Evolutionary conservation across 2,329 filamentous ascomycete species (phyloP), one percentile per base, ranked within the genome.

Genomic region (Apiospora sp.): DNA sequence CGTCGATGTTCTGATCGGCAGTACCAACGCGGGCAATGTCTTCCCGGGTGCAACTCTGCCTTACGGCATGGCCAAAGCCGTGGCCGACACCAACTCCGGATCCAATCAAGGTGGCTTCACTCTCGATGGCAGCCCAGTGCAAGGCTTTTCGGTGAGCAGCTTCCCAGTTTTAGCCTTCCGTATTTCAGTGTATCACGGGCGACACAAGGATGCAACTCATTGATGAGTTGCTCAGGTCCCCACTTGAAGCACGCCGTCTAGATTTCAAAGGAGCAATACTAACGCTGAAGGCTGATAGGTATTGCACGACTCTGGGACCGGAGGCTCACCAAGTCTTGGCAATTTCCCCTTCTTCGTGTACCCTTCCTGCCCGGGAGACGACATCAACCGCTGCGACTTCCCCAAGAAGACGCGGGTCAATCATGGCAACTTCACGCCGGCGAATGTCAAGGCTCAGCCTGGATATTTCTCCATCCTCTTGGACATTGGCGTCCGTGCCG

Each of bases 321-420:
- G 89, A 30, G 85, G 86, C 10, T 81, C 82, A 0, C 89, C 92
- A 0, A 93, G 91, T 4, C 82, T 94, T 22, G 93, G 92, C 19
- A 94, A 93, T 78, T 94, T 94, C 71, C 91, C 93, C 0, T 83
- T 94, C 1, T 94, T 94, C 75, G 87, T 92, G 0, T 92, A 93
- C 74, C 82, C 87, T 4, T 84, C 85, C 54, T 94, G 92, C 75
- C 85, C 87, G 0, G 86, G 84, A 19, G 88, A 92, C 73, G 87
- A 91, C 51, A 81, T 94, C 71, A 85, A 93, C 76, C 83, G 84
- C 10, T 94, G 92, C 79, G 84, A 83, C 16, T 94, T 89, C 77
- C 86, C 88, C 14, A 89, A 89, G 76, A 82, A 81, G 73, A 75
- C 78, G 75, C 85, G 77, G 74, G 83, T 68, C 69, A 75, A 73